phyloP scores from a whole-genome alignment of 106 monocot species.

The Apostasia shenzhenica region DNA sequence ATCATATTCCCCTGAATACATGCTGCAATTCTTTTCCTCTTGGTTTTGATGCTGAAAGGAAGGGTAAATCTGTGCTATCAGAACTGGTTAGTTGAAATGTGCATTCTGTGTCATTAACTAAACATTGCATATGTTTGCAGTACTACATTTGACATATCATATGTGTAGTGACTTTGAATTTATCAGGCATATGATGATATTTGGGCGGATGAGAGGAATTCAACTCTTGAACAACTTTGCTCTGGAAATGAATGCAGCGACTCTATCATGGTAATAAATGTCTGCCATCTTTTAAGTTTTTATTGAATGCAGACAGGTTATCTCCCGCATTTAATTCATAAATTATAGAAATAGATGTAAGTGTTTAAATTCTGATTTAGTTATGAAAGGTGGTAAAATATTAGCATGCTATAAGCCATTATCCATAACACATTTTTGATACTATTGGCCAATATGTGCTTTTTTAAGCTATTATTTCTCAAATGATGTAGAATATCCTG shows the following conservation, averaged over 20 bases:
- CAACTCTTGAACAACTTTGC: background rate
- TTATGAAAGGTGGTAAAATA: too few relatives aligned
- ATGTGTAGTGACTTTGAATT: background rate
- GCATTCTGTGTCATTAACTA: background rate
- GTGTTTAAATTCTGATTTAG: too few relatives aligned
- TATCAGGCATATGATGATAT: constrained; percentile 1
- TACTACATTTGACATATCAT: constrained; percentile 3
- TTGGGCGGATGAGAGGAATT: background rate
- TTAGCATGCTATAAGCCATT: too few relatives aligned
- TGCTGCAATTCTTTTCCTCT: background rate
- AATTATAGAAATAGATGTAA: too few relatives aligned
- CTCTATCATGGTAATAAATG: constrained; percentile 7
- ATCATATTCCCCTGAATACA: constrained; percentile 1
- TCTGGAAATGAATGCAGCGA: background rate
- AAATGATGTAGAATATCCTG: too few relatives aligned
- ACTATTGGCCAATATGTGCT: too few relatives aligned
- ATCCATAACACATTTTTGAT: too few relatives aligned
- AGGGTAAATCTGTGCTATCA: background rate
- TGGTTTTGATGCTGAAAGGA: background rate
- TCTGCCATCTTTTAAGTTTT: background rate
- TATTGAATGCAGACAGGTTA: too few relatives aligned
- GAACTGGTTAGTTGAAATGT: constrained; percentile 2
- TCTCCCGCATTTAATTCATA: too few relatives aligned
- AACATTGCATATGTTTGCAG: background rate
- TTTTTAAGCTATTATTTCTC: too few relatives aligned